phyloP scores from a whole-genome alignment of 345 rosid genomes.

The Eucalyptus lansdowneana region DNA sequence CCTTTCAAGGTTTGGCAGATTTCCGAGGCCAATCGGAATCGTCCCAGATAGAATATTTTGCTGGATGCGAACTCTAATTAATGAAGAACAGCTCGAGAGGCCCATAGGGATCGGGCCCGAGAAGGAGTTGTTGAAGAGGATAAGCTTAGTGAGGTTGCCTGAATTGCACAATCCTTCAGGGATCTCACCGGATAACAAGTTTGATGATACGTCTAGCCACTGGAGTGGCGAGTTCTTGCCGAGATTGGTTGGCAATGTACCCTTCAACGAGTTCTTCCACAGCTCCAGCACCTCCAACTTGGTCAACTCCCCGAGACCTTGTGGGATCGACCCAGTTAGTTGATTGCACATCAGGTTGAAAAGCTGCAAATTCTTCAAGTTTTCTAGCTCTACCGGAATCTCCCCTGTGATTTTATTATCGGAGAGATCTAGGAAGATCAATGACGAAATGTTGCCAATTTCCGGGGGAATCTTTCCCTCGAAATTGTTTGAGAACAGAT shows the following conservation, averaged over 20 bases:
- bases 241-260: conserved; percentile 46
- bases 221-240: conserved; percentile 49
- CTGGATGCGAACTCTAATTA: conserved; percentile 71
- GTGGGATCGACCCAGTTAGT: conserved; percentile 42
- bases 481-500: conserved; percentile 45
- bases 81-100: conserved; percentile 41
- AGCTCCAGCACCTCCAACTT: conserved; percentile 59
- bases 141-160: conserved; percentile 69
- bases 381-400: conserved; percentile 42
- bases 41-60: conserved; percentile 54
- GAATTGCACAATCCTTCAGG: conserved; percentile 46
- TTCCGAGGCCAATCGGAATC: conserved; percentile 56
- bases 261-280: conserved; percentile 57
- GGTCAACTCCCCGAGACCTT: conserved; percentile 38
- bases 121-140: conserved; percentile 70
- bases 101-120: conserved; percentile 46
- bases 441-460: conserved; percentile 43
- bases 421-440: conserved; percentile 58
- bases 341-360: conserved; percentile 65
- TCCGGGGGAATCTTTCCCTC: conserved; percentile 54
- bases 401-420: conserved; percentile 60
- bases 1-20: conserved; percentile 59
- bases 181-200: conserved; percentile 51
- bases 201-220: conserved; percentile 71
- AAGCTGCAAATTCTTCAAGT: conserved; percentile 48